phyloP scores from a whole-genome alignment of 1,139 yeast genomes.

The Pneumocystis murina region DNA sequence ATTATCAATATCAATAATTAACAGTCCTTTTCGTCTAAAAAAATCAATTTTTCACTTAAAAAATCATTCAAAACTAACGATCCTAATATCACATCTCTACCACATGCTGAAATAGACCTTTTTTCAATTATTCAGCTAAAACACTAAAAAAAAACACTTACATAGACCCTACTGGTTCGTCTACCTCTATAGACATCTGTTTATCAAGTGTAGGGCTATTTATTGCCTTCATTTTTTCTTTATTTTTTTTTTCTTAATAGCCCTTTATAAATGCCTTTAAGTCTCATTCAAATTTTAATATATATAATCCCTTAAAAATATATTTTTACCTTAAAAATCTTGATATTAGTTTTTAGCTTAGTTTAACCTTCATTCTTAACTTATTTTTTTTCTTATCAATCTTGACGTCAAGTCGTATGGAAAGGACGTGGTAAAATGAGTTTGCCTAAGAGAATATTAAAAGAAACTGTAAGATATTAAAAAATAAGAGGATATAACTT shows the following conservation, averaged over 20 bases:
- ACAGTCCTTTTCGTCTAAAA: conserved; percentile 54
- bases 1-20: conserved; percentile 82
- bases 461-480: conserved; percentile 29
- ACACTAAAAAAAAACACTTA: conserved; percentile 17
- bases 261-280: background rate
- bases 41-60: background rate
- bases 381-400: background rate
- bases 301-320: background rate
- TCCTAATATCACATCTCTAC: conserved; percentile 85
- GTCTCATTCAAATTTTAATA: background rate
- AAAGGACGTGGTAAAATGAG: conserved; percentile 12
- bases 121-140: background rate
- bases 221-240: background rate
- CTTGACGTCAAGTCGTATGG: background rate
- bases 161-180: conserved; percentile 88
- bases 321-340: no score
- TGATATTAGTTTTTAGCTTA: no score
- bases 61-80: conserved; percentile 28
- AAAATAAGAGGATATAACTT: background rate
- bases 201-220: conserved; percentile 31
- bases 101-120: conserved; percentile 63
- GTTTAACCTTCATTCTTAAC: background rate
- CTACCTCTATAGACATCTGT: conserved; percentile 69
- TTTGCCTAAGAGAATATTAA: conserved; percentile 71
- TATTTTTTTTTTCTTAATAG: background rate